Percentiles rank a stretch among this genome's conserved stretches.
These are phyloP conservation scores for Paracamarosporium sp. DNA, from an alignment of 2,329 filamentous ascomycete species.

Conservation along the genomic window DNA sequence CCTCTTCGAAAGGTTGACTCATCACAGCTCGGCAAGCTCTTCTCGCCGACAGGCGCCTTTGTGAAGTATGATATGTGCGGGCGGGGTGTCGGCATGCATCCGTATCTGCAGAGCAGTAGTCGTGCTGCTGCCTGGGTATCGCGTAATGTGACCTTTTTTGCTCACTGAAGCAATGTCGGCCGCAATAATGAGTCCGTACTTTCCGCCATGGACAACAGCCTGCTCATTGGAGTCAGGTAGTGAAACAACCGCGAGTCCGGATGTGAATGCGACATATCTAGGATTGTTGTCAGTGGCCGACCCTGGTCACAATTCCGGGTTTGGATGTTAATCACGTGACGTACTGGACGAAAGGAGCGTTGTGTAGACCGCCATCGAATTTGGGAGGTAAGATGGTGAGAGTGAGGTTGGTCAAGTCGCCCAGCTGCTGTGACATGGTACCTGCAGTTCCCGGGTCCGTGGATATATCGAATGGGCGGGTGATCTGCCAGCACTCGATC, in stretches of 20 bases:
- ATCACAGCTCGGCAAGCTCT: conserved; percentile 4
- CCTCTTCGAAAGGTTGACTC: background rate
- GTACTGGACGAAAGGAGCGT: conserved; percentile 6
- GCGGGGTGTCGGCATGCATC: conserved; percentile 7
- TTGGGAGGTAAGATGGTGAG: conserved; percentile 7
- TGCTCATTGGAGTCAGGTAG: conserved; percentile 3
- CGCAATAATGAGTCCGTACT: conserved; percentile 8
- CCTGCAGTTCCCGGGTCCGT: conserved; percentile 7
- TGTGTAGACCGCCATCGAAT: conserved; percentile 7
- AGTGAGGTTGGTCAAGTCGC: conserved; percentile 7
- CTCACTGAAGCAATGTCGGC: conserved; percentile 7
- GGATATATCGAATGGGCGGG: conserved; percentile 6
- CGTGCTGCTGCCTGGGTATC: conserved; percentile 4
- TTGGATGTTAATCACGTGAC: background rate
- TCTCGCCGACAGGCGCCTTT: background rate
- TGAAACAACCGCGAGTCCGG: conserved; percentile 1
- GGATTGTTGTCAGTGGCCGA: background rate
- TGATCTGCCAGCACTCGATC: conserved; percentile 10
- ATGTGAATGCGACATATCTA: conserved; percentile 10
- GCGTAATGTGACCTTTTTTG: conserved; percentile 8
- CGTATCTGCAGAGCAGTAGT: conserved; percentile 10
- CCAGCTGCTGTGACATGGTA: conserved; percentile 1
- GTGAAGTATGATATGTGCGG: conserved; percentile 3
- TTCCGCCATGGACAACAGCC: background rate
- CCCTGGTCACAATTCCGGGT: too few species aligned